These are phyloP conservation scores for Graphium sp. DNA, from an alignment of 2,329 filamentous ascomycete species.

Conservation along the genomic window DNA sequence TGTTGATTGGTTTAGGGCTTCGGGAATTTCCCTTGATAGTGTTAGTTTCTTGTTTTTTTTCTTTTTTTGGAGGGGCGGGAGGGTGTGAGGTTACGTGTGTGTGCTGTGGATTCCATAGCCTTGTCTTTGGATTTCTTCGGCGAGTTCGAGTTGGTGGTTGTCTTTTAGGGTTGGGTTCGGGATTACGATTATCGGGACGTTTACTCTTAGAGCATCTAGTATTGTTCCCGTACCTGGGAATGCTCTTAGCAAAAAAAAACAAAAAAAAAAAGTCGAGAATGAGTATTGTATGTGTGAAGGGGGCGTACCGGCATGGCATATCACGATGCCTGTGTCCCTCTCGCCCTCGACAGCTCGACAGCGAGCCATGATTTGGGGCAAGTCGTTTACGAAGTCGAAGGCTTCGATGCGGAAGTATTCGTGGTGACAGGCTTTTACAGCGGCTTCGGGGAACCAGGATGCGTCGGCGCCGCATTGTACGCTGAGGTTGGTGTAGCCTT, in stretches of 20 bases:
- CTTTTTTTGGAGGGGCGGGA: too few species aligned
- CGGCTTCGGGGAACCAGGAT: constrained; percentile 26
- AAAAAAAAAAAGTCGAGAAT: constrained; percentile 1
- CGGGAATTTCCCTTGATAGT: too few species aligned
- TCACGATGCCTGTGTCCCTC: constrained; percentile 50
- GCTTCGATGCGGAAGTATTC: constrained; percentile 30
- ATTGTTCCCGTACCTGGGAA: constrained; percentile 71
- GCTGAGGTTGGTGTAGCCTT: constrained; percentile 53
- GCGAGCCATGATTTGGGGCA: constrained; percentile 40
- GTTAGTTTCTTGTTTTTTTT: too few species aligned
- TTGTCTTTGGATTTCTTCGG: constrained; percentile 41
- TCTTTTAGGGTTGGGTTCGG: constrained; percentile 70
- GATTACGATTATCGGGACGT: constrained; percentile 70
- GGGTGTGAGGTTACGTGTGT: too few species aligned
- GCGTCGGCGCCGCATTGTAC: constrained; percentile 69
- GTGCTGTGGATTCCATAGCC: constrained; percentile 2
- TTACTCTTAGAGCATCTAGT: constrained; percentile 60
- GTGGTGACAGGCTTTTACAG: not conserved
- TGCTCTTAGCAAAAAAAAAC: constrained; percentile 3
- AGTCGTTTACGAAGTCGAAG: constrained; percentile 50
- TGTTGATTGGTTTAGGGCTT: too few species aligned
- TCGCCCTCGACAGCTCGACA: constrained; percentile 29
- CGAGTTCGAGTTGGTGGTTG: constrained; percentile 84
- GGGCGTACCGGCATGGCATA: constrained; percentile 77
- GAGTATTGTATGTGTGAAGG: too few species aligned